Conservation (phyloP, 1,284 basidiomycete species). For the Flammula alnicola region DNA sequence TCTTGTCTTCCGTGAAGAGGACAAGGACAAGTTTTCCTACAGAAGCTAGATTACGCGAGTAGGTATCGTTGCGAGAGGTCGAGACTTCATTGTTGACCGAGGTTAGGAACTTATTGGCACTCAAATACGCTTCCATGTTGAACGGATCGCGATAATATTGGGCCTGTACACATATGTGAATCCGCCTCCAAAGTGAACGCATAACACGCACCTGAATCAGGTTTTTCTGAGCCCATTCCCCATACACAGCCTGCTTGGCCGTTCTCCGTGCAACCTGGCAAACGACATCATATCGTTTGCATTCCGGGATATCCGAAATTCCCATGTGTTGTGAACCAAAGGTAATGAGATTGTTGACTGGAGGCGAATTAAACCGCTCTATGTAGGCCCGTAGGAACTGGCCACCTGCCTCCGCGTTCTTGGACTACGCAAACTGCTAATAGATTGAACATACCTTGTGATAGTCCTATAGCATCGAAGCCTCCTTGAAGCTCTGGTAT, state of each 20-base stretch:
- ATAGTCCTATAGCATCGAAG: conserved; percentile 93
- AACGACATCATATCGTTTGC: conserved; percentile 71
- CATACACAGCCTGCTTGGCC: conserved; percentile 79
- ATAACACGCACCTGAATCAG: conserved; percentile 68
- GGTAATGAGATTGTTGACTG: conserved; percentile 86
- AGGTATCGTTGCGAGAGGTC: conserved; percentile 58
- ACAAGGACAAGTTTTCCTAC: conserved; percentile 69
- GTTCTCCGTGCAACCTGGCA: conserved; percentile 80
- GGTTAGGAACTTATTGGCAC: conserved; percentile 71
- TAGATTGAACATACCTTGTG: conserved; percentile 69
- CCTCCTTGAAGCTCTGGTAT: conserved; percentile 76
- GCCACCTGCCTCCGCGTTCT: too few species aligned
- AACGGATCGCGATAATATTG: conserved; percentile 92
- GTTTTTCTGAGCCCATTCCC: conserved; percentile 81
- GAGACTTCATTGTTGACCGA: conserved; percentile 77
- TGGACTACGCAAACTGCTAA: too few species aligned
- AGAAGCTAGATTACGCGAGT: conserved; percentile 60
- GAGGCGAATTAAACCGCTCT: conserved; percentile 82
- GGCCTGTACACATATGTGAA: conserved; percentile 53
- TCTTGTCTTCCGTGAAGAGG: conserved; percentile 72
- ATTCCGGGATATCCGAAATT: conserved; percentile 79
- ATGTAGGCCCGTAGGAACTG: conserved; percentile 92
- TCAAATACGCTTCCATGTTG: conserved; percentile 74
- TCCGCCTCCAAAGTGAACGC: not conserved
- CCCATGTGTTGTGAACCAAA: conserved; percentile 89